phyloP scores from a whole-genome alignment of 2,329 filamentous ascomycete genomes.

The Cercospora sojina region DNA sequence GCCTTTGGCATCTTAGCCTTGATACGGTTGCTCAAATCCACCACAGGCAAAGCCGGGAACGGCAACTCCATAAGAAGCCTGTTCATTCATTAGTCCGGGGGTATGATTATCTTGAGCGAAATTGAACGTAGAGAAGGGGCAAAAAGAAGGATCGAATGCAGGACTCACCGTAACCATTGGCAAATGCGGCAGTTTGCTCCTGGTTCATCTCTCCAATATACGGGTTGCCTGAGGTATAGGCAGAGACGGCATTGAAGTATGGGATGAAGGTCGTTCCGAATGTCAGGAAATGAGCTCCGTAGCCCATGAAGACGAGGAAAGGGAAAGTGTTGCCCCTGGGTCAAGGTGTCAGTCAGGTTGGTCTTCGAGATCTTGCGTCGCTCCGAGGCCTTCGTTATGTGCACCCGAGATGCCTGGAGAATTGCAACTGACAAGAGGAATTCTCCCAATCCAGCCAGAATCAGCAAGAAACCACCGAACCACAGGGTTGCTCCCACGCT shows the following conservation, averaged over 20 bases:
- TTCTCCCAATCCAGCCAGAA: constrained; percentile 38
- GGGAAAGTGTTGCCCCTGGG: constrained; percentile 33
- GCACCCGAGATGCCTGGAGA: background rate
- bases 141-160: background rate
- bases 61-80: constrained; percentile 30
- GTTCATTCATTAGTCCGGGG: background rate
- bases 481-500: constrained; percentile 33
- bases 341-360: background rate
- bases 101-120: background rate
- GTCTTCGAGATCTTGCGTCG: background rate
- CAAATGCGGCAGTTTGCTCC: constrained; percentile 21
- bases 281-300: constrained; percentile 28
- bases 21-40: constrained; percentile 22
- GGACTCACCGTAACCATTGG: constrained; percentile 23
- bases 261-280: constrained; percentile 26
- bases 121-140: background rate
- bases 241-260: constrained; percentile 23
- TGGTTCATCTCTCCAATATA: constrained; percentile 22
- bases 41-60: constrained; percentile 20
- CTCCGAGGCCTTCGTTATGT: background rate
- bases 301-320: constrained; percentile 31
- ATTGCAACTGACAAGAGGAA: constrained; percentile 33
- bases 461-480: constrained; percentile 39
- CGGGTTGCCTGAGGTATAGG: constrained; percentile 23
- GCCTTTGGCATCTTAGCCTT: constrained; percentile 21